Evolutionary conservation across 2,329 filamentous ascomycete species (phyloP).

Genomic region (Seiridium unicorne): DNA sequence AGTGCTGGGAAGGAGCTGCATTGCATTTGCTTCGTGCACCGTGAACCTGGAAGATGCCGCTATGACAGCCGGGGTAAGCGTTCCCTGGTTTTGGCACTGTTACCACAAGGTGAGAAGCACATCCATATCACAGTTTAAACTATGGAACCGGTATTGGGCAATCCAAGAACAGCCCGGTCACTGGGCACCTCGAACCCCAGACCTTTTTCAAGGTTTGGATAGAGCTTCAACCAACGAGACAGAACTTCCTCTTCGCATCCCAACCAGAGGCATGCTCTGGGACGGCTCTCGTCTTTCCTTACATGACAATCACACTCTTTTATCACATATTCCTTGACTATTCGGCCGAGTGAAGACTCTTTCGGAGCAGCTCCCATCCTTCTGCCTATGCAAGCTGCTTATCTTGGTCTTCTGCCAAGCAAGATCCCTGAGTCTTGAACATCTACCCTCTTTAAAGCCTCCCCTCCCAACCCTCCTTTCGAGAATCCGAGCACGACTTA

Average conservation of each 20-base stretch:
- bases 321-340: neutral
- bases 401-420: neutral
- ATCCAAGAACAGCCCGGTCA: neutral
- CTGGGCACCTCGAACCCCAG: neutral
- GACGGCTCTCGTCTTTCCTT: neutral
- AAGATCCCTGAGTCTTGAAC: neutral
- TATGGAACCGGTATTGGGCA: neutral
- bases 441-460: neutral
- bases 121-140: neutral
- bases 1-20: neutral
- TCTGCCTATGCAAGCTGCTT: neutral
- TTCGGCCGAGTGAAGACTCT: neutral
- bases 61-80: neutral
- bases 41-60: neutral
- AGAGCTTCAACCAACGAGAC: neutral
- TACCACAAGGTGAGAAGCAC: neutral
- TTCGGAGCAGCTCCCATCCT: neutral
- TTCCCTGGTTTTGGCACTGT: neutral
- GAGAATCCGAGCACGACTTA: neutral
- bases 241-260: neutral
- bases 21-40: neutral
- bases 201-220: neutral
- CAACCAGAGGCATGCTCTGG: neutral
- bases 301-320: neutral
- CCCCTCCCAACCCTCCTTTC: neutral